phyloP scores from a whole-genome alignment of 2,329 filamentous ascomycete species.

The Sporothrix phasma region DNA sequence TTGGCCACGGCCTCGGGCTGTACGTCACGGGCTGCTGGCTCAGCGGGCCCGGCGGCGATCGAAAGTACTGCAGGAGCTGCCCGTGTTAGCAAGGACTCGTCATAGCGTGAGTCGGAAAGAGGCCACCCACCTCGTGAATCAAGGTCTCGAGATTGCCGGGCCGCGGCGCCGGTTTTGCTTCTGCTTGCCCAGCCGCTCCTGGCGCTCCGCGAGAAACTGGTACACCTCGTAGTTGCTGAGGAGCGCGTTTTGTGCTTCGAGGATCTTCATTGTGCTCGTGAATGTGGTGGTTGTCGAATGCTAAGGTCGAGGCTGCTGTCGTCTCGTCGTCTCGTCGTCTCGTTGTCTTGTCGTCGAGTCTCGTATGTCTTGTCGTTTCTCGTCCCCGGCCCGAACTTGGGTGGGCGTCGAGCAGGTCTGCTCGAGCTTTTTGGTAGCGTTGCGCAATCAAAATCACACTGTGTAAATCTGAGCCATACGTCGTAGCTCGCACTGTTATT shows the following conservation, averaged over 20 bases:
- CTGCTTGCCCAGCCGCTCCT: conserved; percentile 39
- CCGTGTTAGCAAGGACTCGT: neutral
- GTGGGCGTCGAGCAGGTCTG: neutral
- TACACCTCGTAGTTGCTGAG: conserved; percentile 67
- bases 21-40: conserved; percentile 46
- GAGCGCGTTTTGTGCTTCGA: conserved; percentile 59
- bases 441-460: neutral
- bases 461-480: too few relatives aligned
- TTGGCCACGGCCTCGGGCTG: conserved; percentile 39
- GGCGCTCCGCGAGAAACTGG: conserved; percentile 45
- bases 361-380: neutral
- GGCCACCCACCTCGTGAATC: conserved; percentile 49
- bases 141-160: conserved; percentile 49
- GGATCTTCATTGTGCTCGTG: conserved; percentile 48
- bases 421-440: conserved; percentile 7
- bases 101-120: neutral
- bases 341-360: neutral
- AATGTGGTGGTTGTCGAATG: neutral
- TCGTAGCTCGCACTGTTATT: too few relatives aligned
- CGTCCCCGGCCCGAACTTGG: neutral
- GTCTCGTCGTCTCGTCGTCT: neutral
- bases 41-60: conserved; percentile 44
- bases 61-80: conserved; percentile 27
- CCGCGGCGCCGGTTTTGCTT: conserved; percentile 39
- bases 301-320: neutral